Evolutionary conservation across 345 rosid species (phyloP), one percentile per base, ranked within the genome.

Genomic region (Lepidium aucheri): DNA sequence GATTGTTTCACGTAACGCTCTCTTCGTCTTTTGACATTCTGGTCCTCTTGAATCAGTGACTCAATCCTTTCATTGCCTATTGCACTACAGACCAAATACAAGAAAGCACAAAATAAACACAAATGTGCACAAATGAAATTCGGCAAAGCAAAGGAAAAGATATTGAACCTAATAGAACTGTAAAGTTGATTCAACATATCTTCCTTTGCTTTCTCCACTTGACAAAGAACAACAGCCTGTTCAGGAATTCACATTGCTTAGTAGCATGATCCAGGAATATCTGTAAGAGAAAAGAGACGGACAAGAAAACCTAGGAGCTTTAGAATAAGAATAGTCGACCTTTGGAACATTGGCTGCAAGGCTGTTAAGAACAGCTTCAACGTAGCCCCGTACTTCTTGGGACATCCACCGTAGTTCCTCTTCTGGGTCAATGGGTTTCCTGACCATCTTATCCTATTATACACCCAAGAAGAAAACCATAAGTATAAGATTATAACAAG

Each of bases 361-460:
- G 72, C 99, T 95, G 83, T 95, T 91, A 36, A 95, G 96, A 76
- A 95, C 99, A 35, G 99, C 99, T 87, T 95, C 99, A 42, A 91
- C 97, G 50, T 95, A 95, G 68, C 99, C 97, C 2, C 97, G 98
- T 6, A 95, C 96, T 87, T 95, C 99, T 74, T 95, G 99, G 30
- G 99, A 84, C 99, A 95, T 95, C 99, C 99, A 95, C 47, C 96
- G 79, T 17, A 95, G 94, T 76, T 95, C 99, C 76, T 95, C 97
- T 80, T 95, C 99, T 38, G 99, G 99, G 65, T 95, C 99, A 38
- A 83, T 84, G 0, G 99, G 97, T 74, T 84, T 85, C 78, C 96
- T 83, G 62, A 78, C 86, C 94, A 91, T 88, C 63, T 89, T 84
- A 79, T 91, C 97, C 99, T 94, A 73, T 51, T 35, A 74, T 49